Evolutionary conservation across 805 yeast species (phyloP), one percentile per base, ranked within the genome.

Genomic region (Saccharomycopsis amapae): DNA sequence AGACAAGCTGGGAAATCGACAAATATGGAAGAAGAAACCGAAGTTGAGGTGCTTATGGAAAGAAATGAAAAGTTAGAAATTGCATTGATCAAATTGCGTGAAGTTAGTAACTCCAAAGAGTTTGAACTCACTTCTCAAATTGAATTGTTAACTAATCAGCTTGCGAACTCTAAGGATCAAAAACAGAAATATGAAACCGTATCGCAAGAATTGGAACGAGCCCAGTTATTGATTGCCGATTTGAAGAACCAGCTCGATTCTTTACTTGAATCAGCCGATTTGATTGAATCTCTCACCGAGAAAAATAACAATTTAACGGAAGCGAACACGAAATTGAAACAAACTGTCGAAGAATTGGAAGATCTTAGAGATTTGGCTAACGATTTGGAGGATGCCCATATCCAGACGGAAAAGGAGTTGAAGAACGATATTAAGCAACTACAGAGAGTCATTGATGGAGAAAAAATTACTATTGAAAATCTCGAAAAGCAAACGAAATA

Each of bases 301-400:
- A 53, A 66, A 40, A 73, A 67, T 50, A 49, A 56, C 2, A 59
- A 55, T n/a, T 60, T 77, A 1, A 52, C 50, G 6, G 56, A 56
- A 3, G 60, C 66, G 36, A 59, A 76, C 2, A 40, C 48, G 0
- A 46, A 49, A 2, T 55, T 76, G n/a, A 59, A 62, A 22, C 48
- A 51, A 3, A 66, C 72, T 2, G 56, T 79, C 0, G 55, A 61
- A 1, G 79, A 75, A 33, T 56, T 75, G 19, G 73, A 70, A 34
- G 78, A 75, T 46, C 53, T 79, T 26, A 72, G 71, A 45, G 68
- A 66, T 25, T 56, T 79, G 12, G 77, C 78, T 45, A 65, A 61
- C 35, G 75, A 73, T 39, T 55, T 77, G 30, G 78, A 75, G 42
- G 67, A 63, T 17, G 58, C 62, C 24, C 76, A 71, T 44, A 20